These are phyloP conservation scores for Bromus sterilis DNA, from an alignment of 176 grass and related monocot species.

Conservation along the genomic window DNA sequence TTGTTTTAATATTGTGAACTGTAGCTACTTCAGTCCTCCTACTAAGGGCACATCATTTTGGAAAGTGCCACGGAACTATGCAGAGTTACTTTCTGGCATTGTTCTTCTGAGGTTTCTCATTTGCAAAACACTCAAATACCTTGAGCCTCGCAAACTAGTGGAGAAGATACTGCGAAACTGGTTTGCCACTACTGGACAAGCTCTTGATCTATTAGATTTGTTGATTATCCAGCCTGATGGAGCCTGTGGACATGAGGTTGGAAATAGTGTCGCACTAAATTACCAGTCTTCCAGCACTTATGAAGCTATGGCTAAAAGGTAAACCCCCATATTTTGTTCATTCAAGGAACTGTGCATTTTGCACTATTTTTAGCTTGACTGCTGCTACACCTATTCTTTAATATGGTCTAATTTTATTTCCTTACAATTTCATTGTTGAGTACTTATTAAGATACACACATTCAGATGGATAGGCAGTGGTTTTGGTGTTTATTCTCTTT, in stretches of 20 bases:
- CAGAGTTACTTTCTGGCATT: constrained; percentile 24
- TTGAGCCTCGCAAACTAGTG: constrained; percentile 9
- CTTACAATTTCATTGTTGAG: not conserved
- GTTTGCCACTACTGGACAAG: constrained; percentile 11
- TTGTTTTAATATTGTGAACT: constrained; percentile 12
- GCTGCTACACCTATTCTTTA: not conserved
- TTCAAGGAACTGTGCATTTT: not conserved
- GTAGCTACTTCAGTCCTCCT: constrained; percentile 30
- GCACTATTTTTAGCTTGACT: not conserved
- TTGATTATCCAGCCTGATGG: constrained; percentile 12
- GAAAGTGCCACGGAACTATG: constrained; percentile 15
- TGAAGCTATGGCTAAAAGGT: constrained; percentile 34
- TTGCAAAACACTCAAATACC: constrained; percentile 30
- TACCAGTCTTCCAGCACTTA: not conserved
- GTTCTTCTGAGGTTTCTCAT: constrained; percentile 32
- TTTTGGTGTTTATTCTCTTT: constrained; percentile 1
- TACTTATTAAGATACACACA: not conserved
- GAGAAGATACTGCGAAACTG: constrained; percentile 19
- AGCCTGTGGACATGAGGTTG: not conserved
- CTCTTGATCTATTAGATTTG: constrained; percentile 20
- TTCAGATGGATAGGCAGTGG: not conserved
- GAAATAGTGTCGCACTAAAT: constrained; percentile 2
- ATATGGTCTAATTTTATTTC: not conserved
- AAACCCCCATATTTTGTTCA: not conserved
- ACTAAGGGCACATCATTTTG: constrained; percentile 18